phyloP scores from a whole-genome alignment of 257 asterid species.

The Ilex aquifolium region DNA sequence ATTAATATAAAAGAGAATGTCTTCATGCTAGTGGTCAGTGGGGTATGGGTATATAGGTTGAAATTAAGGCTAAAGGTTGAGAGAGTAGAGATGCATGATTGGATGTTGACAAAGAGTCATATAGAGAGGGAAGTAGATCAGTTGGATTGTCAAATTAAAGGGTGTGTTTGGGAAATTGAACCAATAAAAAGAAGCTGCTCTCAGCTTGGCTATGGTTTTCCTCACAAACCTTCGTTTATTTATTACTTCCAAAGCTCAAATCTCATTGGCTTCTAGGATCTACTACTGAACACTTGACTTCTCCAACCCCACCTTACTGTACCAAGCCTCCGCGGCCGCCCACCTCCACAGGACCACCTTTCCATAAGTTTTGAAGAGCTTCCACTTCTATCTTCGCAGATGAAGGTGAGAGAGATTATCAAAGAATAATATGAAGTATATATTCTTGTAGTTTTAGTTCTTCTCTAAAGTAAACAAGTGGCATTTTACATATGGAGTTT shows the following conservation, averaged over 20 bases:
- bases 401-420: conserved; percentile 40
- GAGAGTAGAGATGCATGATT: neutral
- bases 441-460: neutral
- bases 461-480: too few species aligned
- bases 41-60: too few species aligned
- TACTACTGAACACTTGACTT: conserved; percentile 18
- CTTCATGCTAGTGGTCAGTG: too few species aligned
- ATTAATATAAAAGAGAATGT: too few species aligned
- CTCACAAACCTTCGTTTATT: conserved; percentile 20
- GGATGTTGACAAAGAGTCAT: neutral
- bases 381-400: conserved; percentile 16
- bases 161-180: conserved; percentile 33
- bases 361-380: conserved; percentile 11
- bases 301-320: neutral
- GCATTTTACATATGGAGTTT: neutral
- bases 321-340: neutral
- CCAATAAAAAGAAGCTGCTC: conserved; percentile 15
- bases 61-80: too few species aligned
- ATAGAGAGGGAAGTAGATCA: conserved; percentile 2
- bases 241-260: conserved; percentile 38
- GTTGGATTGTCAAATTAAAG: conserved; percentile 3
- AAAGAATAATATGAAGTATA: neutral
- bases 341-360: neutral
- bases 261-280: conserved; percentile 62
- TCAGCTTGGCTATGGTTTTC: conserved; percentile 30